These are phyloP conservation scores for Takashimella koratensis DNA, from an alignment of 1,284 basidiomycete species.

Conservation along the genomic window DNA sequence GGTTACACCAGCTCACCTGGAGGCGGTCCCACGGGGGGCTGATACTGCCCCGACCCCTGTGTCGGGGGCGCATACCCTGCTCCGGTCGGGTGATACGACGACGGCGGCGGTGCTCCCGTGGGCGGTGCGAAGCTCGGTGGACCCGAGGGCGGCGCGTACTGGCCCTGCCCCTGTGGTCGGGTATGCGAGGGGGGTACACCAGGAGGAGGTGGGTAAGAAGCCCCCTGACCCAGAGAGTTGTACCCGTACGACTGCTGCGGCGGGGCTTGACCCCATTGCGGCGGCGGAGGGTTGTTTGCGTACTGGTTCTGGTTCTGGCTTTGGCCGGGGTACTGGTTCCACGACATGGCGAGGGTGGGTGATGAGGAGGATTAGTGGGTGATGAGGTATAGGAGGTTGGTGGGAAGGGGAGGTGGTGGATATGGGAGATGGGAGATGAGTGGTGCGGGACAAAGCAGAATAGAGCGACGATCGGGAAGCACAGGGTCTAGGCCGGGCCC, in stretches of 20 bases:
- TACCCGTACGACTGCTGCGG: not conserved
- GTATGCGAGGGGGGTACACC: not conserved
- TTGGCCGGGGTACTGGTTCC: not conserved
- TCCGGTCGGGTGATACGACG: conserved; percentile 10
- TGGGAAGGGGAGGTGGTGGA: too few relatives aligned
- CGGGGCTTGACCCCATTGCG: conserved; percentile 1
- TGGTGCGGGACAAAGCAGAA: too few relatives aligned
- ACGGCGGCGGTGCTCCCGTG: conserved; percentile 9
- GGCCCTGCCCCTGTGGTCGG: not conserved
- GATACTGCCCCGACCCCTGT: conserved; percentile 2
- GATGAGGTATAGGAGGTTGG: too few relatives aligned
- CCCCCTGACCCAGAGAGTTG: not conserved
- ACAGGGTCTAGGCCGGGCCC: too few relatives aligned
- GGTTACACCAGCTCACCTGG: conserved; percentile 4
- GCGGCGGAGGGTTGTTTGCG: conserved; percentile 14
- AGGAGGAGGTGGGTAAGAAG: not conserved
- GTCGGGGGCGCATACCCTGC: conserved; percentile 8
- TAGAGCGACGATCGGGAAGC: too few relatives aligned
- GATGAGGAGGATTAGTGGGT: too few relatives aligned
- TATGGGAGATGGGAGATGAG: too few relatives aligned
- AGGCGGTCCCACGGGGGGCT: conserved; percentile 3
- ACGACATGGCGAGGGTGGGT: not conserved
- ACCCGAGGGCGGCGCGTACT: not conserved
- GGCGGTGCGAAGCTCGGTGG: conserved; percentile 6
- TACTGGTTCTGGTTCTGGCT: conserved; percentile 6